A percentile compares a stretch with the other conserved stretches of the same genome.
Conservation (phyloP, 768 basidiomycete genomes). For the Pisolithus marmoratus region DNA sequence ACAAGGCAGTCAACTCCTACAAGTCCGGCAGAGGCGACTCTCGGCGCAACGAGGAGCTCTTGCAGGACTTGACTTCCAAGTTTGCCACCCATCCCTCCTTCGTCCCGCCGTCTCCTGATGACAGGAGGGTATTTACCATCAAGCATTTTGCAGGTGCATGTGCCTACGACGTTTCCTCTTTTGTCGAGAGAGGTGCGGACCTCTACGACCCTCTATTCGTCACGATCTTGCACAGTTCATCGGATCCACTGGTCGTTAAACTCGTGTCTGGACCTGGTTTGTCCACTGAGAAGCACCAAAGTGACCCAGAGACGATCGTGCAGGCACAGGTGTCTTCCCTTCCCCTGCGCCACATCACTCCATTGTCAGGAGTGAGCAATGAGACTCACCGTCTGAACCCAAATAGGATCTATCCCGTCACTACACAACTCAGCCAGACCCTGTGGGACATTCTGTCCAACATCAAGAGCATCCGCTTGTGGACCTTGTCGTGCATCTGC, state of each 20-base stretch:
- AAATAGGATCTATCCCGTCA: conserved; percentile 49
- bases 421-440: conserved; percentile 52
- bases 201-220: conserved; percentile 53
- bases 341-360: conserved; percentile 45
- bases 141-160: conserved; percentile 55
- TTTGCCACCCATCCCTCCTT: conserved; percentile 52
- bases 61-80: conserved; percentile 43
- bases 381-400: conserved; percentile 43
- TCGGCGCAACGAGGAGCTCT: conserved; percentile 43
- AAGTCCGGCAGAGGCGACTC: conserved; percentile 46
- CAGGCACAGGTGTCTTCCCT: conserved; percentile 59
- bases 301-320: conserved; percentile 52
- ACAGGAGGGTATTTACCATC: conserved; percentile 45
- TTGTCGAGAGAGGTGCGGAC: conserved; percentile 48
- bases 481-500: conserved; percentile 57
- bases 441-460: conserved; percentile 42
- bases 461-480: conserved; percentile 41
- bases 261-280: conserved; percentile 59
- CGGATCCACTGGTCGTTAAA: conserved; percentile 51
- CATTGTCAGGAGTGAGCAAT: conserved; percentile 23
- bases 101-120: conserved; percentile 27
- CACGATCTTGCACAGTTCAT: conserved; percentile 43
- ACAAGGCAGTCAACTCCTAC: conserved; percentile 44
- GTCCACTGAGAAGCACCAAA: conserved; percentile 51
- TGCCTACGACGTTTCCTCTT: conserved; percentile 45